Percentiles rank a stretch among this genome's conserved stretches.
Evolutionary conservation across 108 stramenopile species (phyloP).

Genomic region (Nannochloropsis gaditana): DNA sequence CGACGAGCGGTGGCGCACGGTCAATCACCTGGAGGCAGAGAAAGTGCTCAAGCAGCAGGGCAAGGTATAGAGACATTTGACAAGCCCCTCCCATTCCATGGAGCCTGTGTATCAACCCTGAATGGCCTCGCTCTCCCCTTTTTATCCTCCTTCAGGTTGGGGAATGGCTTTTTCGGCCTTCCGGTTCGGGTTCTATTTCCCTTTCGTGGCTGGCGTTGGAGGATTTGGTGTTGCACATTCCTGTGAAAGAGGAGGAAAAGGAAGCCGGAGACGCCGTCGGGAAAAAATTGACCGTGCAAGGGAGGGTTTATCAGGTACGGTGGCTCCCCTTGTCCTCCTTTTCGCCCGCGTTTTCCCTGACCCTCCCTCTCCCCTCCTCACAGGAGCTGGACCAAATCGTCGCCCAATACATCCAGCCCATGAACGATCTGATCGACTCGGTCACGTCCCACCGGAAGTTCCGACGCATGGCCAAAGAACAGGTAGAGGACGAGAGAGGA

Average conservation of each 20-base stretch:
- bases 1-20: not conserved
- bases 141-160: not conserved
- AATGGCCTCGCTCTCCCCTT: not conserved
- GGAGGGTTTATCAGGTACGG: not conserved
- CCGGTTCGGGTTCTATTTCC: not conserved
- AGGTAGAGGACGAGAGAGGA: not conserved
- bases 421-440: not conserved
- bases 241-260: not conserved
- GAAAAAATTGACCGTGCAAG: not conserved
- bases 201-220: not conserved
- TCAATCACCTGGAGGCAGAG: not conserved
- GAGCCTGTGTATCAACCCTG: no score
- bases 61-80: not conserved
- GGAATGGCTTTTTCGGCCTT: not conserved
- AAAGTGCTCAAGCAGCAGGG: not conserved
- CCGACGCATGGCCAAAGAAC: not conserved
- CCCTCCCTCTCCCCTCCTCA: not conserved
- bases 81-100: conserved; percentile 26
- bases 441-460: not conserved
- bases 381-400: not conserved
- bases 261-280: not conserved
- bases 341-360: not conserved
- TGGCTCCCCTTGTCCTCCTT: not conserved
- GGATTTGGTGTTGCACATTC: not conserved
- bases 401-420: not conserved